Percentiles rank a stretch among this genome's conserved stretches.
Evolutionary conservation across 2,329 filamentous ascomycete species (phyloP).

Genomic region (Aspergillus ochraceus): DNA sequence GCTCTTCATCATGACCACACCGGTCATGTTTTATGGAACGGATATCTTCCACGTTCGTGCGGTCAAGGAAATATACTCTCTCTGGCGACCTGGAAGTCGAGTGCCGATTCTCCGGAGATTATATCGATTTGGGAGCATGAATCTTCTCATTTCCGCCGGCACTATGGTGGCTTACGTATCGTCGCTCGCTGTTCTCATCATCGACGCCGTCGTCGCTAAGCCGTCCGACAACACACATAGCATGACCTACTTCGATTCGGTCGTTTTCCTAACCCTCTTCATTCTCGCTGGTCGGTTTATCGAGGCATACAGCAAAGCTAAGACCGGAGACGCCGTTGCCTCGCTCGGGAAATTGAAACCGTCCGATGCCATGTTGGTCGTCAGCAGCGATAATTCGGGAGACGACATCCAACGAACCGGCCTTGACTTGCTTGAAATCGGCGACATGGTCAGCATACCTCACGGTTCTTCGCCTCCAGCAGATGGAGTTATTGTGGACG

Average conservation of each 20-base stretch:
- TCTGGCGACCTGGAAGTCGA: conserved; percentile 76
- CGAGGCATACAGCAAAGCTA: conserved; percentile 89
- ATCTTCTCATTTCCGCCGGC: conserved; percentile 85
- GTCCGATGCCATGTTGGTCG: conserved; percentile 69
- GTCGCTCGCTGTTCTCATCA: conserved; percentile 75
- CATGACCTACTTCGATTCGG: conserved; percentile 82
- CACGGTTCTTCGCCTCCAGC: conserved; percentile 82
- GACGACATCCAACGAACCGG: conserved; percentile 47
- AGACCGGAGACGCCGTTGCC: conserved; percentile 81
- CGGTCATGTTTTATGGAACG: conserved; percentile 82
- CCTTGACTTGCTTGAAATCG: conserved; percentile 71
- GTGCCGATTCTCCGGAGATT: conserved; percentile 74
- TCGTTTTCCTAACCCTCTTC: conserved; percentile 89
- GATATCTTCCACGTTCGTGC: conserved; percentile 81
- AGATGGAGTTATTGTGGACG: conserved; percentile 64
- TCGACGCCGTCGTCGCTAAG: conserved; percentile 43
- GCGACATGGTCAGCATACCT: conserved; percentile 71
- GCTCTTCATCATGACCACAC: conserved; percentile 77
- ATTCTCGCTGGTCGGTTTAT: conserved; percentile 62
- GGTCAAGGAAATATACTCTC: conserved; percentile 71
- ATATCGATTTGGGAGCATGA: conserved; percentile 96
- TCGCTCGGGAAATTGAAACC: conserved; percentile 76
- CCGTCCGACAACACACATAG: conserved; percentile 50
- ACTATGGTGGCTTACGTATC: conserved; percentile 86
- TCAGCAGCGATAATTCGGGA: conserved; percentile 11